Conservation (phyloP, 305 asterid genomes). For the Striga hermonthica region DNA sequence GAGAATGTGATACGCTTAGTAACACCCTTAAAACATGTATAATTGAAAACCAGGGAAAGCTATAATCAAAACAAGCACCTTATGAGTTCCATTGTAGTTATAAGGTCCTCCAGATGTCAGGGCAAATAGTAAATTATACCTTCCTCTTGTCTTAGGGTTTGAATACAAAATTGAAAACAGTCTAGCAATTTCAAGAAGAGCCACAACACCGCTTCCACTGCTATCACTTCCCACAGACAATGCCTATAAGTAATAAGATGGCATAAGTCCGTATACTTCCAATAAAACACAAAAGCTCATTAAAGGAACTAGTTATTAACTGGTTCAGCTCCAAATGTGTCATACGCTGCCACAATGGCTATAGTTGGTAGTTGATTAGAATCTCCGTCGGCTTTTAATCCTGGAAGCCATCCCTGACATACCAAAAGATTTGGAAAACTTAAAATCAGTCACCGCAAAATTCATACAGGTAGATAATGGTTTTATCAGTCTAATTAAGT, state of each 20-base stretch:
- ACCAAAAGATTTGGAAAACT: conserved; percentile 6
- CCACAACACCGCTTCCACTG: conserved; percentile 76
- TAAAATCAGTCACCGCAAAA: background rate
- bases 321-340: conserved; percentile 46
- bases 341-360: conserved; percentile 52
- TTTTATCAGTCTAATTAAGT: background rate
- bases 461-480: background rate
- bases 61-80: conserved; percentile 46
- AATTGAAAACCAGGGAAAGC: conserved; percentile 1
- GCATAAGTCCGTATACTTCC: conserved; percentile 27
- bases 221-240: conserved; percentile 80
- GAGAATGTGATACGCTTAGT: conserved; percentile 24
- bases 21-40: background rate
- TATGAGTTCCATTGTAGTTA: conserved; percentile 74
- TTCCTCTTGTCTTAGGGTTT: conserved; percentile 75
- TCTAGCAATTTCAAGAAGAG: conserved; percentile 82
- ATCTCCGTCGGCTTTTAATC: conserved; percentile 48
- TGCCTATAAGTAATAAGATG: conserved; percentile 46
- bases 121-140: conserved; percentile 67
- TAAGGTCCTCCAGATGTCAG: conserved; percentile 87
- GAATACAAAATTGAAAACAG: conserved; percentile 71
- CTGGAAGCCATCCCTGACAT: conserved; percentile 36
- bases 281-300: conserved; percentile 1
- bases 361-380: conserved; percentile 72
- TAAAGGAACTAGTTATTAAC: conserved; percentile 38